Conservation (phyloP, 2,329 filamentous ascomycete species). For the Xylaria multiplex region DNA sequence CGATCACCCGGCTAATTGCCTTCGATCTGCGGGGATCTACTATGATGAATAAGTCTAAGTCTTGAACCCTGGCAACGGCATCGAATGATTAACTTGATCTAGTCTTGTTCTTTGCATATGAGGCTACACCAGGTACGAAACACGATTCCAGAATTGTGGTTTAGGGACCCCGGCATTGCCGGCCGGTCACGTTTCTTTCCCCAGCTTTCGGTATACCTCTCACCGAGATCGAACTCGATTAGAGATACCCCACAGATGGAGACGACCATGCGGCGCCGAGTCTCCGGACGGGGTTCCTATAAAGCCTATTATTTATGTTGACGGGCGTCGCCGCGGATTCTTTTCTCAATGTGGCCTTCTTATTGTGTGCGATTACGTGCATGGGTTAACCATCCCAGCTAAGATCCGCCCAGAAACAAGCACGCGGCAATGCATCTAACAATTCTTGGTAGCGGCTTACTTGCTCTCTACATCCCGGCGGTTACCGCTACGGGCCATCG, state of each 20-base stretch:
- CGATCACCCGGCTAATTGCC: background rate
- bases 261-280: conserved; percentile 31
- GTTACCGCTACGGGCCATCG: conserved; percentile 24
- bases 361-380: background rate
- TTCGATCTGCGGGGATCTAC: conserved; percentile 6
- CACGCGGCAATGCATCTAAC: conserved; percentile 24
- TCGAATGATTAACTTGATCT: background rate
- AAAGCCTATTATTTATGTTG: background rate
- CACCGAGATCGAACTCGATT: conserved; percentile 29
- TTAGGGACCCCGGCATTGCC: conserved; percentile 1
- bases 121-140: background rate
- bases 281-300: conserved; percentile 38
- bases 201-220: conserved; percentile 32
- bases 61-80: background rate
- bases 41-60: background rate
- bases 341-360: background rate
- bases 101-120: background rate
- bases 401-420: background rate
- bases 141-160: conserved; percentile 2
- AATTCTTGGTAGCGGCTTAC: conserved; percentile 9
- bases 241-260: conserved; percentile 42
- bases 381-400: background rate
- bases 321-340: background rate
- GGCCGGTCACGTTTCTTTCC: background rate
- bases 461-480: conserved; percentile 9